Conservation (phyloP, 2,329 filamentous ascomycete genomes). For the Arthrobotrys conoides region DNA sequence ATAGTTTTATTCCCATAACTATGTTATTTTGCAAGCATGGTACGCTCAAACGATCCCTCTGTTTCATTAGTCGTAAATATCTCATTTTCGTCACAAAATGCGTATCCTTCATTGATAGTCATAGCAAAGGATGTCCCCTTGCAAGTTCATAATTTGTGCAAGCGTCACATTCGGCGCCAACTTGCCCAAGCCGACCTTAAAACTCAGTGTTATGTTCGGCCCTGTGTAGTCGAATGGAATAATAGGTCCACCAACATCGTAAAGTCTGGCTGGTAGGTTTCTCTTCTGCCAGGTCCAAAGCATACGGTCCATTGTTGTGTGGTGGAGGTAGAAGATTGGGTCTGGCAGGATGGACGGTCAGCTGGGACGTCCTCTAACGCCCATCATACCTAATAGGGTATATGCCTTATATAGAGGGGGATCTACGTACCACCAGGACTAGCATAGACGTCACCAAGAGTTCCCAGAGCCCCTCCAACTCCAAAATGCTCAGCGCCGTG, state of each 20-base stretch:
- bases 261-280: constrained; percentile 64
- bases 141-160: constrained; percentile 65
- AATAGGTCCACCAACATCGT: constrained; percentile 66
- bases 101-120: constrained; percentile 53
- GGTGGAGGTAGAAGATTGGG: constrained; percentile 67
- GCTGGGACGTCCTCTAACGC: neutral
- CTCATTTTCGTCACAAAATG: neutral
- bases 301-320: constrained; percentile 66
- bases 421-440: constrained; percentile 65
- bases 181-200: constrained; percentile 65
- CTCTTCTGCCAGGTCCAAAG: constrained; percentile 66
- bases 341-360: constrained; percentile 54
- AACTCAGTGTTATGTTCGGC: constrained; percentile 66
- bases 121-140: constrained; percentile 62
- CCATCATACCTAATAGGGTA: neutral
- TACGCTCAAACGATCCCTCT: neutral
- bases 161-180: constrained; percentile 64
- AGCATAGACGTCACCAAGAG: constrained; percentile 65
- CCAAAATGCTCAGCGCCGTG: constrained; percentile 67
- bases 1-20: neutral
- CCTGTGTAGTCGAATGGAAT: constrained; percentile 62
- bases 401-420: neutral
- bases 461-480: constrained; percentile 66
- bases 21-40: neutral
- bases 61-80: neutral